Evolutionary conservation across 2,329 filamentous ascomycete species (phyloP), one percentile per base, ranked within the genome.

Genomic region (Cladobotryum protrusum): DNA sequence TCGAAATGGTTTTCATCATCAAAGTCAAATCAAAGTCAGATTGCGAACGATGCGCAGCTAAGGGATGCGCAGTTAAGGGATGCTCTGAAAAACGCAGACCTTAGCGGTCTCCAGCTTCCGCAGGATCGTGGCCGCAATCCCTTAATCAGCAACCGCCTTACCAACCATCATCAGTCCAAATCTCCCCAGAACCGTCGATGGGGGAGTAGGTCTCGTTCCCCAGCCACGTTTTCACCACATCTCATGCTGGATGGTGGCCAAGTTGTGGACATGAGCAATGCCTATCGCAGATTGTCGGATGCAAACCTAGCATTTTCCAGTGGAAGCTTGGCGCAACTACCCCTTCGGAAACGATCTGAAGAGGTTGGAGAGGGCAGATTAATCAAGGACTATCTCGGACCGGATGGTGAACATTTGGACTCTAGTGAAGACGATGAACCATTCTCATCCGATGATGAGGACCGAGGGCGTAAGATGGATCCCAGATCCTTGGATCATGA

Each of bases 351-450:
- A 60, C 60, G 58, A 43, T 58, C 64, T 5, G 73, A 69, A 35
- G 68, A 74, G 43, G 62, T 63, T 11, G 68, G 71, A 7, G 67
- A 68, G 2, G 78, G 77, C 43, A 79, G 87, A 45, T 67, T 91
- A 54, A 74, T 82, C 44, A 89, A 89, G 63, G 83, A 86, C 59
- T 82, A 86, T 57, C 67, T 80, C 34, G 75, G 75, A 40, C 82
- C 82, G 18, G 83, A 86, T 56, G 84, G 83, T 40, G 83, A 85
- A 52, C 76, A 86, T 39, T 71, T 82, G 2, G 81, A 85, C 35
- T 85, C 78, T 48, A 89, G 83, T 59, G 85, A 89, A 12, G 86
- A 89, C 14, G 85, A 89, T 4, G 85, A 88, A 12, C 64, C 59
- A 14, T 71, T 59, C 35, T 73, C 73, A 52, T 87, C 85, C 1